Percentiles rank a stretch among this genome's conserved stretches.
Conservation (phyloP, 2,329 filamentous ascomycete genomes). For the Colletotrichum plurivorum region DNA sequence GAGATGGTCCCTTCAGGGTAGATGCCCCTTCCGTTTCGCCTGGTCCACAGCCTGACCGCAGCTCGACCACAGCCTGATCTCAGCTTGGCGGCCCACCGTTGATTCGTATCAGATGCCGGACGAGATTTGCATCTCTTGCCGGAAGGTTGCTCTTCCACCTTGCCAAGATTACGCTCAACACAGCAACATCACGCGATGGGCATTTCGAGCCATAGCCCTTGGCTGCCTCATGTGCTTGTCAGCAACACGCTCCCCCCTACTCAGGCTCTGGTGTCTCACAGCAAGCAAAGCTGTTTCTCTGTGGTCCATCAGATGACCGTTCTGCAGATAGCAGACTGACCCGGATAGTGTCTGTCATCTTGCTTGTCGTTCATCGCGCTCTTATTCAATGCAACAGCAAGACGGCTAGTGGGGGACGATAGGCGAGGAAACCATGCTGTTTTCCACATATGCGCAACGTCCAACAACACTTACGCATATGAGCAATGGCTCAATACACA, state of each 20-base stretch:
- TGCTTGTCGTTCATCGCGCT: no score
- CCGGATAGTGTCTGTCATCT: no score
- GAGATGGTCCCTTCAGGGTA: constrained; percentile 15
- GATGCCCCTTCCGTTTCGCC: background rate
- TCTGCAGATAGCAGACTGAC: no score
- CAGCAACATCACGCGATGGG: constrained; percentile 8
- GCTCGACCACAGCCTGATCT: constrained; percentile 9
- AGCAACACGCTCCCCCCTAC: no score
- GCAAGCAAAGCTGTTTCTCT: background rate
- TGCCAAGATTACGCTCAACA: constrained; percentile 19
- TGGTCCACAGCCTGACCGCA: constrained; percentile 1
- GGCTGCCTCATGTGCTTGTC: constrained; percentile 8
- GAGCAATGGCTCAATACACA: no score
- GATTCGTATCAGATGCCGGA: constrained; percentile 26
- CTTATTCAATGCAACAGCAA: no score
- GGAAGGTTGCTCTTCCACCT: constrained; percentile 18
- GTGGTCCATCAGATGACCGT: no score
- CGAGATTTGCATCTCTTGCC: constrained; percentile 27
- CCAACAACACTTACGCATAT: no score
- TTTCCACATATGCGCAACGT: no score
- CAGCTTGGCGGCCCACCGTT: constrained; percentile 6
- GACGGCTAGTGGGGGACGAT: no score
- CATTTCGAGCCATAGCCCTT: constrained; percentile 10
- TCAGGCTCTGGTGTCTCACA: background rate
- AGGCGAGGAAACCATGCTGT: no score